phyloP scores from a whole-genome alignment of 495 filamentous ascomycete genomes.

The Hypomontagnella monticulosa region DNA sequence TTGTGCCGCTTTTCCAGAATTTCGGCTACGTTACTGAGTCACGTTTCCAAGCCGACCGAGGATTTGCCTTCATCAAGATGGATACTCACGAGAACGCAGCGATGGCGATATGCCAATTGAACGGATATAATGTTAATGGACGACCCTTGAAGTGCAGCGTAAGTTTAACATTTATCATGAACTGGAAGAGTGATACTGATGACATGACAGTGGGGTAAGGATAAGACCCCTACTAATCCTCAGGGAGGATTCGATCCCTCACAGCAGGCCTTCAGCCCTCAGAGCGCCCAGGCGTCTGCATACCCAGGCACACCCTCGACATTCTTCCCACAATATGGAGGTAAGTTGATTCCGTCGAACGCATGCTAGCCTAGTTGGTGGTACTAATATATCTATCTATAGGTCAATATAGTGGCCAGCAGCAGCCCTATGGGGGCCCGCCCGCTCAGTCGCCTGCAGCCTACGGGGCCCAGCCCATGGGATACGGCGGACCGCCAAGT shows the following conservation, averaged over 20 bases:
- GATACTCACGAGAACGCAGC: conserved; percentile 97
- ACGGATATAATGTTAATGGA: conserved; percentile 96
- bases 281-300: conserved; percentile 63
- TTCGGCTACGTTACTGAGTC: conserved; percentile 98
- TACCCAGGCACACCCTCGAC: conserved; percentile 78
- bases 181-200: conserved; percentile 8
- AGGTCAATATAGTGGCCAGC: conserved; percentile 63
- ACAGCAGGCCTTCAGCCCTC: conserved; percentile 75
- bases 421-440: conserved; percentile 60
- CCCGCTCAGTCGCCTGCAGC: conserved; percentile 68
- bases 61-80: conserved; percentile 99
- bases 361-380: conserved; percentile 35
- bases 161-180: conserved; percentile 54
- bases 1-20: conserved; percentile 97
- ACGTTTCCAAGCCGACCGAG: conserved; percentile 96
- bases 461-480: conserved; percentile 71
- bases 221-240: conserved; percentile 90
- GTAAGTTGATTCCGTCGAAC: conserved; percentile 67
- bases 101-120: conserved; percentile 97
- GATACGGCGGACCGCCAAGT: conserved; percentile 70
- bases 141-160: conserved; percentile 98
- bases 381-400: conserved; percentile 42
- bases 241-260: conserved; percentile 81
- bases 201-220: conserved; percentile 88
- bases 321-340: conserved; percentile 94